These are phyloP conservation scores for Karstenula rhodostoma DNA, from an alignment of 2,329 filamentous ascomycete species.

Conservation along the genomic window DNA sequence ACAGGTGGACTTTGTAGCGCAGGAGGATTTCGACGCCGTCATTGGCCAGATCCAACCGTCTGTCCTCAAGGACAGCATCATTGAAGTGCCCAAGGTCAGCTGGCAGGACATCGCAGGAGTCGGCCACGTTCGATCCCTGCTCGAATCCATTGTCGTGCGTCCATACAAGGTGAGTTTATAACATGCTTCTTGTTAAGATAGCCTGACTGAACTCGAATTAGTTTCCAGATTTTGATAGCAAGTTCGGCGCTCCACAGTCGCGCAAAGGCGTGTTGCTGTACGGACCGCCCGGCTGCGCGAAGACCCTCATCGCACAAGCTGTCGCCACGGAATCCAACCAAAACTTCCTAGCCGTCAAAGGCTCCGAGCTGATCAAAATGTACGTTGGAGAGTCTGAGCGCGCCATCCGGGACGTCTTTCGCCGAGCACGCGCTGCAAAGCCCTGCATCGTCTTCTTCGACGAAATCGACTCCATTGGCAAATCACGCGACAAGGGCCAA, in stretches of 20 bases:
- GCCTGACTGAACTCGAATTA: slow-evolving; percentile 23
- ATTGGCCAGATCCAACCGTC: slow-evolving; percentile 77
- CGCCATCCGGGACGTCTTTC: slow-evolving; percentile 83
- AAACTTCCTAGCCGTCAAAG: slow-evolving; percentile 95
- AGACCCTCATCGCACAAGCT: slow-evolving; percentile 90
- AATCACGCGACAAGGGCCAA: slow-evolving; percentile 59
- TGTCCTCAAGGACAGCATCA: slow-evolving; percentile 86
- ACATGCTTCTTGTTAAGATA: neutral
- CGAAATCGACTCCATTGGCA: slow-evolving; percentile 88
- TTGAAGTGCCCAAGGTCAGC: slow-evolving; percentile 84
- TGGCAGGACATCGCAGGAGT: slow-evolving; percentile 93
- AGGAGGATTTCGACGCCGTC: slow-evolving; percentile 69
- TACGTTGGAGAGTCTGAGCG: slow-evolving; percentile 96
- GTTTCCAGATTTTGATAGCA: slow-evolving; percentile 46
- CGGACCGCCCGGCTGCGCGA: slow-evolving; percentile 92
- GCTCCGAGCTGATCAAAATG: slow-evolving; percentile 92
- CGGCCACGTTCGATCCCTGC: slow-evolving; percentile 71
- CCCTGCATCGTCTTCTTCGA: slow-evolving; percentile 97
- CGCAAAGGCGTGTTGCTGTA: slow-evolving; percentile 89
- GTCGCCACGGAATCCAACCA: slow-evolving; percentile 88
- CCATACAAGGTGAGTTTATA: slow-evolving; percentile 60
- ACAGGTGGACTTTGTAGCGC: slow-evolving; percentile 32
- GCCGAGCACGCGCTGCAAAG: slow-evolving; percentile 81
- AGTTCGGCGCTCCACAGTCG: slow-evolving; percentile 51
- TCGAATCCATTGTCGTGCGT: slow-evolving; percentile 66